Percentiles rank a stretch among this genome's conserved stretches.
Evolutionary conservation across 352 stramenopile genomes (phyloP).

Genomic region (Pythium myriotylum): DNA sequence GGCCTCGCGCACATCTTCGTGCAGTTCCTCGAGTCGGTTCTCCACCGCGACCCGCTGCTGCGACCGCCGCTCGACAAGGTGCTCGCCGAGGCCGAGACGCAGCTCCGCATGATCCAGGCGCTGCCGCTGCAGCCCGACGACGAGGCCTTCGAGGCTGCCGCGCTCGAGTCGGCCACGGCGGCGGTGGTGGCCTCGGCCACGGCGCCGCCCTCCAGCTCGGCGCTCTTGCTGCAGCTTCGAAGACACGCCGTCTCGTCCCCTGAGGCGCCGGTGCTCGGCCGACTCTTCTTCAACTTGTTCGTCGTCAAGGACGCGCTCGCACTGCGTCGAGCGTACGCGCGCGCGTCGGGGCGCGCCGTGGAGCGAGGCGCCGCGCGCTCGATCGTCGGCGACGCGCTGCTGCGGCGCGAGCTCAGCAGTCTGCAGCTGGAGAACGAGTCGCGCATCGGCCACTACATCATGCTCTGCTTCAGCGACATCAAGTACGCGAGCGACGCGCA

Average conservation of each 20-base stretch:
- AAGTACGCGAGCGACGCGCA: neutral
- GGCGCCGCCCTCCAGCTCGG: neutral
- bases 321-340: neutral
- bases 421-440: slow-evolving; percentile 28
- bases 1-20: slow-evolving; percentile 6
- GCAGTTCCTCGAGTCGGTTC: slow-evolving; percentile 21
- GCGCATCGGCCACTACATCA: slow-evolving; percentile 58
- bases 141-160: neutral
- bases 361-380: neutral
- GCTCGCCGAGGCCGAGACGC: slow-evolving; percentile 7
- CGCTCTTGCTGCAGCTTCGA: neutral
- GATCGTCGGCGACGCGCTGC: slow-evolving; percentile 3
- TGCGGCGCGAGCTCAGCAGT: slow-evolving; percentile 17
- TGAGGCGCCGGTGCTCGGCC: slow-evolving; percentile 9
- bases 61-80: slow-evolving; percentile 14
- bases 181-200: too few species aligned
- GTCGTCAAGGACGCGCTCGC: slow-evolving; percentile 21
- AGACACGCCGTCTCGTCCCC: neutral
- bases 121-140: slow-evolving; percentile 16
- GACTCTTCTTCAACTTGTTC: slow-evolving; percentile 67
- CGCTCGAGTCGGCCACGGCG: neutral
- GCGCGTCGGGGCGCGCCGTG: neutral
- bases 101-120: slow-evolving; percentile 18
- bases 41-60: neutral
- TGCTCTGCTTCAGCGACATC: slow-evolving; percentile 42